phyloP scores from a whole-genome alignment of 2,329 filamentous ascomycete species.

The Trichoderma lentiforme region DNA sequence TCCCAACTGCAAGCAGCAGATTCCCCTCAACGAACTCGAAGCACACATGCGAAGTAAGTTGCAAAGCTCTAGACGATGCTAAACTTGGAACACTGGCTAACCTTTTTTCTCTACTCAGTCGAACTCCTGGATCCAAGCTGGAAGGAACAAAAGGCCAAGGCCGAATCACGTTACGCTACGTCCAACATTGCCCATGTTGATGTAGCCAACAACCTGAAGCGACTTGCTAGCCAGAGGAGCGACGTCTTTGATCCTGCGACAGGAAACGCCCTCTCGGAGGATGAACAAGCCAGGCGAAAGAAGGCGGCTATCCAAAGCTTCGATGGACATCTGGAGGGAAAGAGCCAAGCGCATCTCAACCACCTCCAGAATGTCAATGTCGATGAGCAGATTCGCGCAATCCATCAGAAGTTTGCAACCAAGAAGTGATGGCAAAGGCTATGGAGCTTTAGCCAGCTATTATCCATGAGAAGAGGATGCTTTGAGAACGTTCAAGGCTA shows the following conservation, averaged over 20 bases:
- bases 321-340: conserved; percentile 62
- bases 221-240: conserved; percentile 81
- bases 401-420: conserved; percentile 52
- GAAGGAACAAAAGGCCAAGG: conserved; percentile 92
- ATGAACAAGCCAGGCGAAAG: conserved; percentile 73
- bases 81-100: not conserved
- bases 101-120: conserved; percentile 48
- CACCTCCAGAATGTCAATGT: conserved; percentile 71
- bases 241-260: conserved; percentile 80
- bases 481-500: not conserved
- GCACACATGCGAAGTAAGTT: conserved; percentile 81
- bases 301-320: conserved; percentile 63
- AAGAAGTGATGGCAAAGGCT: conserved; percentile 29
- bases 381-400: conserved; percentile 75
- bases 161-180: conserved; percentile 76
- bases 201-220: conserved; percentile 90
- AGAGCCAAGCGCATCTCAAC: conserved; percentile 50
- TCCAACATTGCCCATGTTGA: conserved; percentile 85
- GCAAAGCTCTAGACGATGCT: not conserved
- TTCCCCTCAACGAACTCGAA: conserved; percentile 82
- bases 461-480: not conserved
- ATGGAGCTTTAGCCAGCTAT: not conserved
- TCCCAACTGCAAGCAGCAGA: conserved; percentile 88
- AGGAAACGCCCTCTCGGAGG: conserved; percentile 66
- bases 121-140: conserved; percentile 90